phyloP scores from a whole-genome alignment of 2,329 filamentous ascomycete genomes.

The Simplicillium aogashimaense region DNA sequence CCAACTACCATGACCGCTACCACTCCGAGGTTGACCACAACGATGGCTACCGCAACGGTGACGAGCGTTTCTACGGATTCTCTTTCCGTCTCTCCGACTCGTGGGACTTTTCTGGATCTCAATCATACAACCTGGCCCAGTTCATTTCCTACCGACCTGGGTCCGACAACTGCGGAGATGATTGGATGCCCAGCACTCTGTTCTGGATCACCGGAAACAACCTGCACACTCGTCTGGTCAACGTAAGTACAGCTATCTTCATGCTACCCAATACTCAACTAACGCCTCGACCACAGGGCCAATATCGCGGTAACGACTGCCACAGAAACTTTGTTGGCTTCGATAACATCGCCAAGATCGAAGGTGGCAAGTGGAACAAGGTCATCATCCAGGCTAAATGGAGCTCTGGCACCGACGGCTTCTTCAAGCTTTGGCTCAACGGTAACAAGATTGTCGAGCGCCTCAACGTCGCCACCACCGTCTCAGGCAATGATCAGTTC shows the following conservation, averaged over 20 bases:
- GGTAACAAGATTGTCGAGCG: conserved; percentile 31
- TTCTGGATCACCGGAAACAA: conserved; percentile 32
- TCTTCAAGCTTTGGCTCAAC: conserved; percentile 36
- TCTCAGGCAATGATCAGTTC: conserved; percentile 31
- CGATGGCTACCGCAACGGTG: conserved; percentile 32
- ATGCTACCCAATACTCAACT: no score
- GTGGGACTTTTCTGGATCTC: conserved; percentile 32
- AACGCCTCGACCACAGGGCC: conserved; percentile 5
- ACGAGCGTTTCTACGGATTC: conserved; percentile 39
- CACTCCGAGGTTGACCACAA: conserved; percentile 36
- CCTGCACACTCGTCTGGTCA: conserved; percentile 28
- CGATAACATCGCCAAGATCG: conserved; percentile 24
- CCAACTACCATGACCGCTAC: conserved; percentile 31
- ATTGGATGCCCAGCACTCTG: conserved; percentile 39
- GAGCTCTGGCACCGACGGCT: conserved; percentile 31
- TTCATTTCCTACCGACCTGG: conserved; percentile 39
- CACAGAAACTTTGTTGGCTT: conserved; percentile 10
- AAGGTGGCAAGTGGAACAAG: conserved; percentile 33
- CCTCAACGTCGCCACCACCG: conserved; percentile 29
- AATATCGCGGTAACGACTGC: conserved; percentile 16
- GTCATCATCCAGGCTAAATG: conserved; percentile 35
- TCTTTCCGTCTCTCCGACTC: conserved; percentile 33
- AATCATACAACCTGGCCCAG: conserved; percentile 37
- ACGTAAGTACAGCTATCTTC: neutral
- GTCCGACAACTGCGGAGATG: conserved; percentile 28